Evolutionary conservation across 345 rosid genomes (phyloP), one percentile per base, ranked within the genome.

Genomic region (Anacardium occidentale): DNA sequence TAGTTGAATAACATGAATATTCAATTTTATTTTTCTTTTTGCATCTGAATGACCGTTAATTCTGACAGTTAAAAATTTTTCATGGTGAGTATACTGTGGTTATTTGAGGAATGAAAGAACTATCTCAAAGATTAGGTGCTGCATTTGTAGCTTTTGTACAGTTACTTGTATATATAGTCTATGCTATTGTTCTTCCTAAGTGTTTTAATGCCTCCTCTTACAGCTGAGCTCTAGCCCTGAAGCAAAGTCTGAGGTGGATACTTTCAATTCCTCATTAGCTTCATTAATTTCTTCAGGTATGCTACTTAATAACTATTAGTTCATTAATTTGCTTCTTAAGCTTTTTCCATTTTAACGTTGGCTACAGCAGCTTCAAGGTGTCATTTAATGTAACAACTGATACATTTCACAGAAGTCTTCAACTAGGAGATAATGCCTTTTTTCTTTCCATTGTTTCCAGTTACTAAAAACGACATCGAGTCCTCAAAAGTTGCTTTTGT

Each of bases 241-340:
- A 76, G 92, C 89, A 70, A 92, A 71, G 84, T 79, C 83, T 8
- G 74, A 90, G 62, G 96, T 90, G 67, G 90, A 89, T 69, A 47
- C 88, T 5, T 95, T 92, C 74, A 92, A 90, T 74, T 85, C 98
- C 63, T 86, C 95, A 0, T 76, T 92, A 65, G 87, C 97, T 75
- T 85, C 89, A 50, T 83, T 94, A 68, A 85, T 90, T 60, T 87
- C 97, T 70, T 91, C 97, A 81, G 97, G 97, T 91, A 64, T 1
- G 74, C 67, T 34, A 56, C 68, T 18, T 64, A 48, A 21, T 40
- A 22, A 26, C 53, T 1, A 24, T 20, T 18, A 20, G 11, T 59
- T n/a, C 59, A 24, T 77, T 9, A 4, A 47, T 58, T 44, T 42
- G 9, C 40, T 24, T 57, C 22, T 24, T 42, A 34, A 42, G 10